A percentile compares a stretch with the other conserved stretches of the same genome.
Evolutionary conservation across 2,329 filamentous ascomycete species (phyloP).

Genomic region (Calonectria leucothoes): DNA sequence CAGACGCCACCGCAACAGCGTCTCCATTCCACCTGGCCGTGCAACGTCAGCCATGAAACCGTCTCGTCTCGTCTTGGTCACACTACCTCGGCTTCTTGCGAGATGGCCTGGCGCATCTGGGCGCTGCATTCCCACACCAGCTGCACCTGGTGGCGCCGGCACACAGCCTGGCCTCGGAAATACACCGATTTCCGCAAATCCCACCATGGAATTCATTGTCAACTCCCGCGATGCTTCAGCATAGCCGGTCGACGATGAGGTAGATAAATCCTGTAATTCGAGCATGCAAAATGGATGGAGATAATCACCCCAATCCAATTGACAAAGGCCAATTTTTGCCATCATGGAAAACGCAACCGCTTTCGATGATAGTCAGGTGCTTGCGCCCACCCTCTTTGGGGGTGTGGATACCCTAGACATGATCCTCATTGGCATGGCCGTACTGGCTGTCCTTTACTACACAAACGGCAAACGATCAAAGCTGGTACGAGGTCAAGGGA

Average conservation of each 20-base stretch:
- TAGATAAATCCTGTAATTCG: conserved; percentile 4
- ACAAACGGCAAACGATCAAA: background rate
- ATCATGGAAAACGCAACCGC: background rate
- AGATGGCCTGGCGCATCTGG: background rate
- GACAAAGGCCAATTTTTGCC: background rate
- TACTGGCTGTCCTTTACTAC: background rate
- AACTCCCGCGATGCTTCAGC: background rate
- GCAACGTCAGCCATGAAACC: background rate
- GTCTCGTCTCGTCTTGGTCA: background rate
- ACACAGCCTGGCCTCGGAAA: background rate
- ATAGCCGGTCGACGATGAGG: background rate
- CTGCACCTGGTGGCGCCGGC: background rate
- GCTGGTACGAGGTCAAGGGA: background rate
- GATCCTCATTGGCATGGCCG: background rate
- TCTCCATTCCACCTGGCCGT: background rate
- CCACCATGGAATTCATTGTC: background rate
- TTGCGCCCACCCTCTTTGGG: background rate
- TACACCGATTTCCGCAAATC: background rate
- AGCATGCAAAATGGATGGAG: background rate
- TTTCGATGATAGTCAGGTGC: background rate
- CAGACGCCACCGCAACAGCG: background rate
- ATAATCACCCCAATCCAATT: background rate
- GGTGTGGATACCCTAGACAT: conserved; percentile 10
- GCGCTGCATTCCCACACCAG: background rate
- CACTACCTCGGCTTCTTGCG: background rate